Base-by-base conservation (phyloP, 345 rosid genomes). In the Murraya koenigii region DNA sequence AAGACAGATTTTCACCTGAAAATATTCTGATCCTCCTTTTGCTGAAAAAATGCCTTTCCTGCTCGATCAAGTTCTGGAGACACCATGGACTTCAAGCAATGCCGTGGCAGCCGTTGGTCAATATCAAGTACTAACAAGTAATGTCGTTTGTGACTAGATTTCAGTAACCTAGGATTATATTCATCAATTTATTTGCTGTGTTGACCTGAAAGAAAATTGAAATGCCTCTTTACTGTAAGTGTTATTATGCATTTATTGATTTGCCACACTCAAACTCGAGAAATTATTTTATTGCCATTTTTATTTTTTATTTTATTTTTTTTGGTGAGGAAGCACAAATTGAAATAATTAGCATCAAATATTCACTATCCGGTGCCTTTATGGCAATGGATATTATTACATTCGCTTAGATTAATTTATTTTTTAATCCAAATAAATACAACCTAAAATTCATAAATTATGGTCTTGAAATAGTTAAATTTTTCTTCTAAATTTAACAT, bases 31-130 rank as follows among this genome's bases (percentile, higher is more conserved):
- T 84, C 98, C 98, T 1, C 89, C 95, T 13, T 96, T 96, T 69
- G 78, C 93, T 1, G 96, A 91, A 59, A 85, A 88, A 54, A 95
- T 93, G 97, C 97, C 98, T 69, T 93, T 88, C 81, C 91, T 91
- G 60, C 89, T 93, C 79, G 87, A 69, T 80, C 80, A 88, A 92
- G 86, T 88, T 91, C 92, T 92, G 80, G 87, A 81, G 28, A 58
- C 26, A 66, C 17, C 20, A 52, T n/a, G 39, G 61, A 76, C 70
- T 59, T 69, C 38, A 71, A 69, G 58, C 8, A 59, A 39, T 67
- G n/a, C 69, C 47, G 2, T 79, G 33, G 72, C 19, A 65, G 47
- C 35, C 35, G 25, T 60, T 58, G 28, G 77, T 75, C 60, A 72
- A 68, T 69, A 65, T 64, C 19, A 74, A 41, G n/a, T 56, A 33